Base-by-base conservation (phyloP, 441 rosid species). In the Gossypium davidsonii region DNA sequence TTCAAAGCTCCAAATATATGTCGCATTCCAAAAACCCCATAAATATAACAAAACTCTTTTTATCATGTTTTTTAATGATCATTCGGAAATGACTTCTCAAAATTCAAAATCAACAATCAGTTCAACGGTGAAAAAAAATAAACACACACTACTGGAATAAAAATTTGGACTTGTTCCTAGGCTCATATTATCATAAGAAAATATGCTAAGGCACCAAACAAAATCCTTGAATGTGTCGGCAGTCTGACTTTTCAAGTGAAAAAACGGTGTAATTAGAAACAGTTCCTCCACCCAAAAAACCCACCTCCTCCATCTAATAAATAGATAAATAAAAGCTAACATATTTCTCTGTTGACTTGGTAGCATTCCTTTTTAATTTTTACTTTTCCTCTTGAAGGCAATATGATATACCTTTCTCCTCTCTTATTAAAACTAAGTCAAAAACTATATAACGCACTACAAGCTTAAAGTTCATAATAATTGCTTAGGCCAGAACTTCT, bases 401-500 rank as follows among this genome's bases (percentile, higher is more conserved):
- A 64, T 18, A 20, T 10, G 15, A 42, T 20, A 8, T 17, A 10
- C 14, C 44, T 63, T 63, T 63, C 44, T 34, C 51, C 17, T 51
- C 25, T 62, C 67, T 62, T 9, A 37, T 11, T 63, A 8, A n/a
- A 60, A 28, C 14, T 17, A 63, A 26, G 64, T 59, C 64, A 26
- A 63, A 64, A 64, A 42, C 52, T 39, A 64, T 39, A 64, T 39
- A 64, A 21, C 20, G 52, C 28, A 39, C n/a, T 20, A 39, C 6
- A 64, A 42, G 52, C 68, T 39, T 17, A 18, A 42, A 9, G 9
- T 42, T 64, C 26, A 20, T 64, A 64, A 20, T 23, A 39, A 39
- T 18, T 64, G 72, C 25, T 53, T 28, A 69, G 44, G 61, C 60
- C 48, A 70, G 51, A 70, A 25, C 44, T 70, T 55, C 63, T 55